Evolutionary conservation across 2,329 filamentous ascomycete genomes (phyloP).

Genomic region (Ophiocordyceps camponoti-rufipedis): DNA sequence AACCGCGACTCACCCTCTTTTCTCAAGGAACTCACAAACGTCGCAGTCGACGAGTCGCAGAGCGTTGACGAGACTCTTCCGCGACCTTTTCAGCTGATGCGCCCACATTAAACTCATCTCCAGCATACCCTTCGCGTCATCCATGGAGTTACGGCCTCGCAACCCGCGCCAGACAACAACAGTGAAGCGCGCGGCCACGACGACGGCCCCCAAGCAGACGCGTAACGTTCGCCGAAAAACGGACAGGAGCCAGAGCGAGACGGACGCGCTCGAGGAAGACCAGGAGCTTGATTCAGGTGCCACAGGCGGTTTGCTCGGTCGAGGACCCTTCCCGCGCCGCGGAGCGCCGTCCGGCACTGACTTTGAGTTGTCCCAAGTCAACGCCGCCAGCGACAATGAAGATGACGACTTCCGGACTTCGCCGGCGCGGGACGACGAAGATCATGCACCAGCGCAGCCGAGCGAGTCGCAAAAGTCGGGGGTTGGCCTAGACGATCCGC

Average conservation of each 20-base stretch:
- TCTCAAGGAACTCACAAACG: background rate
- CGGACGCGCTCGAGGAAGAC: background rate
- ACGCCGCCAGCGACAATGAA: background rate
- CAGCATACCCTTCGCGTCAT: background rate
- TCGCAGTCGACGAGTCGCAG: background rate
- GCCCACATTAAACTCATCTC: background rate
- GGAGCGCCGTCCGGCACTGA: background rate
- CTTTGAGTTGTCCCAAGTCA: background rate
- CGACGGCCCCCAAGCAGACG: background rate
- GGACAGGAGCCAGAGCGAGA: background rate
- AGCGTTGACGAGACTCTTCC: background rate
- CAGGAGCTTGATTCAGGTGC: background rate
- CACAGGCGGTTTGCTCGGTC: background rate
- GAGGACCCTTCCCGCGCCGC: slow-evolving; percentile 1
- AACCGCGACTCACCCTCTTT: background rate
- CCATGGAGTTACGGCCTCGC: background rate
- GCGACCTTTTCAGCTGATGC: too few species aligned
- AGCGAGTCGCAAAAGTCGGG: too few species aligned
- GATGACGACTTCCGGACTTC: background rate
- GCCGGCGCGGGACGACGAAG: background rate
- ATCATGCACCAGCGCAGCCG: too few species aligned
- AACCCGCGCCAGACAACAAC: background rate
- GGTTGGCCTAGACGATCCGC: too few species aligned
- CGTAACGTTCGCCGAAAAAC: background rate
- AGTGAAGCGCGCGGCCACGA: background rate